Base-by-base conservation (phyloP, 768 basidiomycete genomes). In the Glaciozyma martinii region DNA sequence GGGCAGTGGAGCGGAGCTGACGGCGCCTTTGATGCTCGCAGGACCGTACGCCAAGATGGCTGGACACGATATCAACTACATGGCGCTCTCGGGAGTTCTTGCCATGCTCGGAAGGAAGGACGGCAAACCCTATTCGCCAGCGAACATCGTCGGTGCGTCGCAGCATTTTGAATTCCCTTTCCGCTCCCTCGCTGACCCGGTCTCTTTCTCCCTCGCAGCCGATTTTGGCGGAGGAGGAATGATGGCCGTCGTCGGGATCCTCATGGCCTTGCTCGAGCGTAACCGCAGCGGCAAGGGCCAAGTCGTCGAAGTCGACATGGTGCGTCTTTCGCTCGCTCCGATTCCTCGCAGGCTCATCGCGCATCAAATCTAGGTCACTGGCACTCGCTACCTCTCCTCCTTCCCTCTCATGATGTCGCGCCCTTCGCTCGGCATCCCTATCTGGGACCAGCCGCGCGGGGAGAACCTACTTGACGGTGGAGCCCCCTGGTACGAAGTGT, bases 21-120 rank as follows among this genome's bases (percentile, higher is more conserved):
- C 1, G 25, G 33, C 1, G 25, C 1, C 18, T 7, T 3, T 6
- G 1, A 1, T 2, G 29, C 23, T 4, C 21, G 27, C 27, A 88
- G 88, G 88, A 12, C 80, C 83, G 1, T 81, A 87, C 66, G 84
- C 83, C 71, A 79, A 85, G 70, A 88, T 88, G 86, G 89, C 89
- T 84, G 89, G 89, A 23, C 89, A 91, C 73, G 89, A 91, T 73
- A 82, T 90, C 62, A 90, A 90, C 75, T 90, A 89, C 74, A 80
- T 89, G 18, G 88, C 89, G 21, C 78, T 88, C 42, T 88, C 86
- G 64, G 89, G 89, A 0, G 80, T 86, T 5, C 76, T 90, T 13
- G 37, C 46, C 84, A 83, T 88, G 80, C 79, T 88, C 16, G 86
- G 88, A 47, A 86, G 87, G 12, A 77, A 79, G 1, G 71, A 73